phyloP scores from a whole-genome alignment of 73 alveolate genomes.

The Durusdinium trenchii region DNA sequence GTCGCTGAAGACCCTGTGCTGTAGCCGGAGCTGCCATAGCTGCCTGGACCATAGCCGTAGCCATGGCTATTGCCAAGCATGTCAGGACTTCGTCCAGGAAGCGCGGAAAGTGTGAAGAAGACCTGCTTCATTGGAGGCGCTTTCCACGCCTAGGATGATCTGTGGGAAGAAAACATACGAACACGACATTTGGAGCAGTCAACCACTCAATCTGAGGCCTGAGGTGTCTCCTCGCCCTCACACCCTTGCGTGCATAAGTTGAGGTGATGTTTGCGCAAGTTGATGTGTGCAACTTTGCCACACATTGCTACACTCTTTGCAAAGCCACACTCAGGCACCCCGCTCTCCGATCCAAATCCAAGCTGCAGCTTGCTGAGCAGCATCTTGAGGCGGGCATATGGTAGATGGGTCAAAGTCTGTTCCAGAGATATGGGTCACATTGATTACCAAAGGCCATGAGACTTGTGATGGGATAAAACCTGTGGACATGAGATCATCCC shows the following conservation, averaged over 20 bases:
- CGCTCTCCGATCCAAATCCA: background rate
- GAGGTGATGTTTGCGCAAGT: background rate
- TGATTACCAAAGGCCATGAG: conserved; percentile 57
- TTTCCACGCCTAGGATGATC: conserved; percentile 38
- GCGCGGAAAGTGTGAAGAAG: background rate
- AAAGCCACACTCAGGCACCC: background rate
- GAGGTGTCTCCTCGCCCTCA: background rate
- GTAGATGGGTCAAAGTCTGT: conserved; percentile 45
- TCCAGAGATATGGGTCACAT: conserved; percentile 55
- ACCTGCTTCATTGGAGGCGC: conserved; percentile 78
- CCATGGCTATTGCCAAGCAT: conserved; percentile 48
- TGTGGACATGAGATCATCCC: conserved; percentile 84
- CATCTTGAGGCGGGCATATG: conserved; percentile 55
- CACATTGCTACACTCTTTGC: background rate
- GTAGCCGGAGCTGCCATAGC: background rate
- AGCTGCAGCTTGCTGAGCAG: conserved; percentile 29
- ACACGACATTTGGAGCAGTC: background rate
- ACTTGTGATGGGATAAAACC: conserved; percentile 50
- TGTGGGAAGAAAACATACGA: background rate
- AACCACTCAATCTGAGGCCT: background rate
- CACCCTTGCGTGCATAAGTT: background rate
- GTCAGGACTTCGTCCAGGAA: conserved; percentile 12
- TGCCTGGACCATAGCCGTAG: background rate
- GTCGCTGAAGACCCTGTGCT: conserved; percentile 26
- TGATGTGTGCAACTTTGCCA: too few species aligned